Evolutionary conservation across 495 filamentous ascomycete genomes (phyloP), one percentile per base, ranked within the genome.

Genomic region (Lasiosphaeriaceae sp.): DNA sequence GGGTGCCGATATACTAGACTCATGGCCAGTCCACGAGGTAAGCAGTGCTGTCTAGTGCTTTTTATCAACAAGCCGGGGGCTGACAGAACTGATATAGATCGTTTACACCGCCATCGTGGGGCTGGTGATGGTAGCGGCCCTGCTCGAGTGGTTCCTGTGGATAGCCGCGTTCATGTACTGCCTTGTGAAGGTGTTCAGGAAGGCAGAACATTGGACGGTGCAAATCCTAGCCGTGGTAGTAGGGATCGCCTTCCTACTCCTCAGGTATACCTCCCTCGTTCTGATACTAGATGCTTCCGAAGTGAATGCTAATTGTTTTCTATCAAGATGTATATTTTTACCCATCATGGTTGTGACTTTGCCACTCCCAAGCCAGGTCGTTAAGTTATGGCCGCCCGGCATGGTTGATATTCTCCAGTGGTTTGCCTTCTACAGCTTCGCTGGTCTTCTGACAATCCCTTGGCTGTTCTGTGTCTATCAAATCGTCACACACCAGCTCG

Each of bases 341-440:
- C 92, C 93, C 0, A 85, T 97, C 57, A 96, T 98, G 92, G 65
- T 97, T 26, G 91, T 97, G 26, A 98, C 92, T 0, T 81, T 98
- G 23, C 94, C 94, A 0, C 77, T 97, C 11, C 94, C 94, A 7
- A 63, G 79, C 11, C 77, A 83, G 56, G 76, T 96, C 46, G 85
- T 83, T 0, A 71, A 81, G 53, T 77, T 88, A 56, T 92, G 92
- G 70, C 93, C 94, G 1, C 22, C 63, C 6, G 22, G 58, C 2
- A 79, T 94, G 76, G 86, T 92, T 39, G 67, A 59, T 19, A 76
- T 88, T 47, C 80, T 97, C 17, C 94, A 97, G 67, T 95, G 90
- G 90, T 97, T 97, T 61, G 93, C 92, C 3, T 97, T 98, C 66
- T 96, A 89, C 85, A 82, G 89, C n/a, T 98, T 98, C 63, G 85